Conservation (phyloP, 768 basidiomycete genomes). For the Daedaleopsis sinensis region DNA sequence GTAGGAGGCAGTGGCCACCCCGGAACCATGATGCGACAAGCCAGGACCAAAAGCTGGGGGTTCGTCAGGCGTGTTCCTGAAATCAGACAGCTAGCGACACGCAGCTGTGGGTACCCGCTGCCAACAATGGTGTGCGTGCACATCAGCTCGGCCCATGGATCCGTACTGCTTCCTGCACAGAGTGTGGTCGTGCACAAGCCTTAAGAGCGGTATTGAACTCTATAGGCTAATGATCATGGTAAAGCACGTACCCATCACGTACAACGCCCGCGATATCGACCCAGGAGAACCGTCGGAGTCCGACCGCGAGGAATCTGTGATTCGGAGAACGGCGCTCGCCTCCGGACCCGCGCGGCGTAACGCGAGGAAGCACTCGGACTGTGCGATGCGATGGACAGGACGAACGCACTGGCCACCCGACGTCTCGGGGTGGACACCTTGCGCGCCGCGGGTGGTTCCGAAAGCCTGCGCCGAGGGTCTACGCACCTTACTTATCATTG, state of each 20-base stretch:
- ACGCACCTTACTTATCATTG: neutral
- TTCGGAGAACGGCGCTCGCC: slow-evolving; percentile 2
- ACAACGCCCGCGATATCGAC: neutral
- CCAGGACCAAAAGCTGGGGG: neutral
- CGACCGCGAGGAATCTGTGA: neutral
- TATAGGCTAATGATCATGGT: slow-evolving; percentile 6
- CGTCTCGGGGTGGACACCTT: neutral
- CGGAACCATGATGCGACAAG: neutral
- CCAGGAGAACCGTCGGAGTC: neutral
- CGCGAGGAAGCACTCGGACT: neutral
- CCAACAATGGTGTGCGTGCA: slow-evolving; percentile 3
- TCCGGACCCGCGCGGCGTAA: neutral
- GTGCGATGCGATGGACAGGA: neutral
- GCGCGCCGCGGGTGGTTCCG: neutral
- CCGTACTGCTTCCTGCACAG: slow-evolving; percentile 11
- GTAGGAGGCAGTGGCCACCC: no score
- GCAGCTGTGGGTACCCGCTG: slow-evolving; percentile 1
- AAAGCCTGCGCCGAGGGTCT: neutral
- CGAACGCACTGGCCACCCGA: neutral
- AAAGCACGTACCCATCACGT: slow-evolving; percentile 19
- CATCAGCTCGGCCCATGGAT: slow-evolving; percentile 10
- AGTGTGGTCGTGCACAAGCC: slow-evolving; percentile 3
- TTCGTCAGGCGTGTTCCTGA: slow-evolving; percentile 1
- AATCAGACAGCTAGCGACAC: neutral
- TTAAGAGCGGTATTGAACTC: slow-evolving; percentile 4